Evolutionary conservation across 345 rosid species (phyloP), one percentile per base, ranked within the genome.

Genomic region (Dimocarpus longan): DNA sequence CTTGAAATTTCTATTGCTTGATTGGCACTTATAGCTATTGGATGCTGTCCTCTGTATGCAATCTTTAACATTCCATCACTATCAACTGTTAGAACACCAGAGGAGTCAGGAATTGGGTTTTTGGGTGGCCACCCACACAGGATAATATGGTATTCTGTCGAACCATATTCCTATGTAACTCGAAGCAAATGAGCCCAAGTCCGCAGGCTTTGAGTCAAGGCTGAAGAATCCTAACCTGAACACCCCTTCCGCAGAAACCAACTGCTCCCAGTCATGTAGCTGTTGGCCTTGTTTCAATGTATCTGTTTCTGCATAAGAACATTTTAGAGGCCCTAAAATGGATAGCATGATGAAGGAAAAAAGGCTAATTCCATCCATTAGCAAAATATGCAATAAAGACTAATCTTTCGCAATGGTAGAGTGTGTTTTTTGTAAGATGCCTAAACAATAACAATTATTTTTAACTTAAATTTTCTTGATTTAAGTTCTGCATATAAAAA

Each of bases 141-240:
- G 87, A 74, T 89, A 70, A 64, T 66, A 10, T 10, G 86, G 87
- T 40, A 81, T 60, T 32, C 60, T 19, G 43, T 87, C 65, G 67
- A 77, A 81, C 89, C 96, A 86, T 54, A 90, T 88, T 62, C 92
- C 93, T 37, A 89, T 59, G 77, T 85, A 87, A 32, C 92, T 82
- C 50, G 67, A 65, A 64, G 91, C 88, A 19, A 90, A 84, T 40
- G 91, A 56, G 0, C 85, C 84, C 3, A 87, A 73, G 10, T 5
- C 6, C 16, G 24, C 40, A 11, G 80, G 67, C 50, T 83, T 54
- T 8, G 83, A 81, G 56, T 63, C 81, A 1, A 90, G 90, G 76
- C 80, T 90, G 81, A 90, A 90, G 89, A 90, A 91, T 44, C 93
- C 93, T 16, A 90, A 81, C 85, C 75, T 82, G 86, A 88, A 87